A percentile compares a stretch with the other conserved stretches of the same genome.
These are phyloP conservation scores for Beauveria scarabaeidicola DNA, from an alignment of 2,329 filamentous ascomycete species.

Conservation along the genomic window DNA sequence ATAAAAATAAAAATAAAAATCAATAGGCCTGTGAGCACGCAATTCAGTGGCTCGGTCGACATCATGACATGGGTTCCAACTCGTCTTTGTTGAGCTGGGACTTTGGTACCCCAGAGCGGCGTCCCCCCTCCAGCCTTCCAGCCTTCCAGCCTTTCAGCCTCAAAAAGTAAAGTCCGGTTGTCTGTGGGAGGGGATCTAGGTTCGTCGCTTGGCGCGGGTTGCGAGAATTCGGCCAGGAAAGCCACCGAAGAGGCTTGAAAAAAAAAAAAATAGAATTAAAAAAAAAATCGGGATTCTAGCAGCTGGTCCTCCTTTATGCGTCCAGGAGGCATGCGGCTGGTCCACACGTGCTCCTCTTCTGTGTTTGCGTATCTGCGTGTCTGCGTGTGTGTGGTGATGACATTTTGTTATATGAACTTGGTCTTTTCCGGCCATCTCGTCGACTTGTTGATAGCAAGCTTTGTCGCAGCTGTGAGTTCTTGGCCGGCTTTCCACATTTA, in stretches of 20 bases:
- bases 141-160: not conserved
- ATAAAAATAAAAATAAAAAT: not conserved
- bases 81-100: not conserved
- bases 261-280: not conserved
- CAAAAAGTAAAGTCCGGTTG: not conserved
- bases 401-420: slow-evolving; percentile 4
- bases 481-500: not conserved
- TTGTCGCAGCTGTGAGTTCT: not conserved
- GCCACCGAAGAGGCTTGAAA: not conserved
- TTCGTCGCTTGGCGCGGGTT: slow-evolving; percentile 7
- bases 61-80: slow-evolving; percentile 8
- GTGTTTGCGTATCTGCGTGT: not conserved
- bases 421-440: not conserved
- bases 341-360: slow-evolving; percentile 9
- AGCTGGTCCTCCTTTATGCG: not conserved
- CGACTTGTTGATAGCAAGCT: not conserved
- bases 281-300: slow-evolving; percentile 1
- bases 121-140: not conserved
- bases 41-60: slow-evolving; percentile 12
- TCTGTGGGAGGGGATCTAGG: not conserved
- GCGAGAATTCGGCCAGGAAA: not conserved
- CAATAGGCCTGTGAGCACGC: slow-evolving; percentile 7
- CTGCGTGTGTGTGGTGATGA: not conserved
- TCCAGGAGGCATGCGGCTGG: slow-evolving; percentile 1
- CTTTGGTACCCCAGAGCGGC: not conserved